Base-by-base conservation (phyloP, 2,329 filamentous ascomycete genomes). In the Purpureocillium lavendulum region DNA sequence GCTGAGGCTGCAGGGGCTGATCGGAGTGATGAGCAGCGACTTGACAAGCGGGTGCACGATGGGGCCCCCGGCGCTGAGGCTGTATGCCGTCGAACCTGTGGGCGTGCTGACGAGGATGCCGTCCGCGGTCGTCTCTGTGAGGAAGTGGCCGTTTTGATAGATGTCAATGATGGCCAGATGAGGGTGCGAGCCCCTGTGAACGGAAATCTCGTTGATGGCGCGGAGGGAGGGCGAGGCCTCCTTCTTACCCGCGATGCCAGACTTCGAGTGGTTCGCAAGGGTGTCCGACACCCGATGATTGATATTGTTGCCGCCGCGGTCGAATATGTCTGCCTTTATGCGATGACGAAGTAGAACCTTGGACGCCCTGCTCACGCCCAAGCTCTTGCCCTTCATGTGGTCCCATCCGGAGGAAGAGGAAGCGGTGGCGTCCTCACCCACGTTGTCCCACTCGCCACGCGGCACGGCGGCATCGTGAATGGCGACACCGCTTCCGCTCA, bases 1-100 rank as follows among this genome's bases (percentile, higher is more conserved):
- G 45, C 84, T 92, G 7, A 98, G 73, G 52, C 86, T 94, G 42
- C 92, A 80, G 0, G 92, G 87, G 57, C 89, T 96, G 55, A 98
- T 96, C 17, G 92, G 89, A 0, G 92, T 98, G 41, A 98, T 76
- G 18, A 96, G 77, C 12, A 97, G 73, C 2, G 86, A 87, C 30
- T 86, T 83, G 3, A 97, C 90, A 2, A 96, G 73, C 0, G 92
- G 92, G 58, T 98, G 92, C 31, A 97, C 85, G 50, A 98, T 97
- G 50, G 83, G 86, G 1, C 92, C 92, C 3, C 92, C 92, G 3
- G 84, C 85, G 48, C 84, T 92, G n/a, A 98, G 73, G 43, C 84
- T 92, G 66, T 98, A 98, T 1, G 92, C 92, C 1, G 92, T 98
- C 31, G 86, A 94, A 3, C 92, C 92, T 0, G 92, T 98, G 0